phyloP scores from a whole-genome alignment of 2,329 filamentous ascomycete species.

The Trichophyton equinum region DNA sequence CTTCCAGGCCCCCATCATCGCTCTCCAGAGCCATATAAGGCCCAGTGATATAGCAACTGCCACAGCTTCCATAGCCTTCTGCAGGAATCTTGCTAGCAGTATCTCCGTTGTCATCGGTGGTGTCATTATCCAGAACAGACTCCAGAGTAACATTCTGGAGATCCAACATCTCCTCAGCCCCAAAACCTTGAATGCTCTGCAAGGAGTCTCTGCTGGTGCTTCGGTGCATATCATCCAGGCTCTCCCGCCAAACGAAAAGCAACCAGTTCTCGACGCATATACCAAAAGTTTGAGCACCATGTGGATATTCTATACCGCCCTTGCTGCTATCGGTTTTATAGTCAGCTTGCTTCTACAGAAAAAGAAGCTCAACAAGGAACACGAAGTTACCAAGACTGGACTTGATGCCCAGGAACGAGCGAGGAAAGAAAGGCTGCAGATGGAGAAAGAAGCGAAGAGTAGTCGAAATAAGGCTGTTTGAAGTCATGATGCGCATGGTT shows the following conservation, averaged over 20 bases:
- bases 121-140: slow-evolving; percentile 34
- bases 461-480: slow-evolving; percentile 4
- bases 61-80: slow-evolving; percentile 49
- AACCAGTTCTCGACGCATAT: slow-evolving; percentile 31
- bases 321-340: slow-evolving; percentile 26
- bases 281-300: slow-evolving; percentile 34
- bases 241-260: slow-evolving; percentile 24
- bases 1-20: slow-evolving; percentile 50
- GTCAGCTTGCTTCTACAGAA: slow-evolving; percentile 30
- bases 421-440: slow-evolving; percentile 24
- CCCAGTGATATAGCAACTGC: slow-evolving; percentile 50
- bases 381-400: slow-evolving; percentile 35
- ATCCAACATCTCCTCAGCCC: slow-evolving; percentile 6
- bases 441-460: slow-evolving; percentile 14
- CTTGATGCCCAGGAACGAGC: slow-evolving; percentile 34
- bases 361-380: slow-evolving; percentile 28
- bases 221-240: slow-evolving; percentile 23
- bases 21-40: slow-evolving; percentile 51
- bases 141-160: slow-evolving; percentile 13
- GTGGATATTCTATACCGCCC: slow-evolving; percentile 39
- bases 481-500: not conserved
- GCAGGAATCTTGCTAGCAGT: slow-evolving; percentile 45
- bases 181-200: not conserved
- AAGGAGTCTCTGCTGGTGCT: slow-evolving; percentile 23
- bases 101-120: slow-evolving; percentile 48